phyloP scores from a whole-genome alignment of 345 rosid genomes.

The Salix udensis region DNA sequence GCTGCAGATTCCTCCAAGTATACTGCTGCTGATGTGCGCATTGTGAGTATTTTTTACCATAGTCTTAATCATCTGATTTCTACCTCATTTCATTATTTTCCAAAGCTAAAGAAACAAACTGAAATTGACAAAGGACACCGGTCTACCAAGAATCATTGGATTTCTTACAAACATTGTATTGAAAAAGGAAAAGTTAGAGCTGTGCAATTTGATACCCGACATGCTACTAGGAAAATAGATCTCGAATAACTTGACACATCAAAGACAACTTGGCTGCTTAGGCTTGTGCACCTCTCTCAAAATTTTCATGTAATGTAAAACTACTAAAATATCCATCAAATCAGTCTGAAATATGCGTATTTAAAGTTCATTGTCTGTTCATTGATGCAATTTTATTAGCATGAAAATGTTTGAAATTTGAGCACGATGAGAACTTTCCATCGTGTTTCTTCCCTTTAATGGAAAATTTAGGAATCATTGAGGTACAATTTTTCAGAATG shows the following conservation, averaged over 20 bases:
- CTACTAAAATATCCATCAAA: not conserved
- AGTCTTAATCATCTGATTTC: not conserved
- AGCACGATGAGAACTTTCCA: not conserved
- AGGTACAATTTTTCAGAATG: not conserved
- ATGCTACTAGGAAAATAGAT: not conserved
- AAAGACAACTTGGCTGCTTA: not conserved
- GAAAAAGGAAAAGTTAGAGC: not conserved
- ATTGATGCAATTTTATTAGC: too few relatives aligned
- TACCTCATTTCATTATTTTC: not conserved
- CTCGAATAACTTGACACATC: not conserved
- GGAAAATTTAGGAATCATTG: not conserved
- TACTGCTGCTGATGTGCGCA: conserved; percentile 95
- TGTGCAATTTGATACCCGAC: not conserved
- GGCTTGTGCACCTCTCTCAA: not conserved
- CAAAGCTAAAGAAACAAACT: not conserved
- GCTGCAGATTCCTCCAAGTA: conserved; percentile 70
- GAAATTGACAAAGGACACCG: not conserved
- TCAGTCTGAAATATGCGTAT: not conserved
- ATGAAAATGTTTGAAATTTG: too few relatives aligned
- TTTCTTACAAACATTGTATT: not conserved
- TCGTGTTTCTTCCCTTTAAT: not conserved
- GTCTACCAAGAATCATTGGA: not conserved
- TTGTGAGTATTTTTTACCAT: conserved; percentile 51
- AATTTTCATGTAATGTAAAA: not conserved
- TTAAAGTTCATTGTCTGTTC: not conserved